Evolutionary conservation across 805 yeast species (phyloP).

Genomic region (Blastobotrys americana): DNA sequence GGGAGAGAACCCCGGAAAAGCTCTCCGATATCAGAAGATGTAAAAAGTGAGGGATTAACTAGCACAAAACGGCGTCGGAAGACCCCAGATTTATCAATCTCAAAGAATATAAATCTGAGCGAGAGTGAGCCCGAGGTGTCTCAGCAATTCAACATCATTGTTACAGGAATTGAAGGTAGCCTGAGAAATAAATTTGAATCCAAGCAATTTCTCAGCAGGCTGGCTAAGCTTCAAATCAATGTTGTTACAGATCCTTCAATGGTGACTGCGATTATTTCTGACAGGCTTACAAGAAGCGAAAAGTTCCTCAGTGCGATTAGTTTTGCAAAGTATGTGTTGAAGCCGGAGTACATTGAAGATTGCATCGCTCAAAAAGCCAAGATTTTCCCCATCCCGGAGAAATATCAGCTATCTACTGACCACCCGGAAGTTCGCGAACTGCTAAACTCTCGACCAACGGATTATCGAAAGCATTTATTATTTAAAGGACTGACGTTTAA

Average conservation of each 20-base stretch:
- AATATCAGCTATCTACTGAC: background rate
- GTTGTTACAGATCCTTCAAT: conserved; percentile 35
- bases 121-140: too few relatives aligned
- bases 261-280: conserved; percentile 55
- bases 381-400: background rate
- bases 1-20: background rate
- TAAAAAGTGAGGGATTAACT: too few relatives aligned
- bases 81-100: too few relatives aligned
- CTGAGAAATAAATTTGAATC: background rate
- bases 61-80: too few relatives aligned
- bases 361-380: conserved; percentile 11
- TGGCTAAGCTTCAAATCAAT: conserved; percentile 47
- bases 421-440: background rate
- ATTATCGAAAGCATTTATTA: background rate
- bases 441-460: background rate
- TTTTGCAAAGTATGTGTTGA: conserved; percentile 31
- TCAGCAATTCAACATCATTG: background rate
- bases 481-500: conserved; percentile 5
- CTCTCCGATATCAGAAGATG: background rate
- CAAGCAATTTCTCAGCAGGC: background rate
- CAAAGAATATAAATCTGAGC: too few relatives aligned
- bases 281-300: conserved; percentile 72
- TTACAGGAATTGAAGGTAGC: background rate
- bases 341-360: conserved; percentile 23
- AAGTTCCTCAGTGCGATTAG: conserved; percentile 73